Base-by-base conservation (phyloP, 352 stramenopile species). In the Blastocystis sp. region DNA sequence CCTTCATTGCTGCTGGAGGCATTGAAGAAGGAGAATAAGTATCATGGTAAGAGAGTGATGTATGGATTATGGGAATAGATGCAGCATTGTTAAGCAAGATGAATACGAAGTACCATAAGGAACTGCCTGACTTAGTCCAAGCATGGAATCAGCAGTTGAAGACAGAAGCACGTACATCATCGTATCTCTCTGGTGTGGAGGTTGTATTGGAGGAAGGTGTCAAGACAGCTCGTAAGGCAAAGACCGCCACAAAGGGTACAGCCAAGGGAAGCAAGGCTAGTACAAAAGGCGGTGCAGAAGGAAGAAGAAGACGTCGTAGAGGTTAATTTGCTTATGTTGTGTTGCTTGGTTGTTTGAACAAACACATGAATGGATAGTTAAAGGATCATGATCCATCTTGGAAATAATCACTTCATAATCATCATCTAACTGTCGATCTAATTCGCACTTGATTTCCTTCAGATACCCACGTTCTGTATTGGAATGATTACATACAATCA, bases 391-490 rank as follows among this genome's bases (percentile, higher is more conserved):
- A 64, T 90, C 89, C n/a, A 87, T n/a, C 0, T 48, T 6, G 2
- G 79, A 88, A 11, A 90, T 53, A 1, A 48, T n/a, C 1, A 90
- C 35, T 30, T 42, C 79, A 22, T 35, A 58, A 1, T 73, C 66
- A 6, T 59, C 56, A 1, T 73, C 56, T 62, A 76, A 54, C 11
- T 59, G 51, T 22, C 33, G 64, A 48, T 91, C 44, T n/a, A 91
- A 30, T 6, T 59, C 69, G 1, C 6, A 0, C 6, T 56, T 57
- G 17, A 91, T 53, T 35, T 44, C 54, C 35, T 54, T 79, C 42
- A 91, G 57, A 48, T 80, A 91, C n/a, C 69, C 90, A 4, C 90
- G 51, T 70, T 91, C 90, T n/a, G 56, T 90, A 76, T 91, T 91
- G 30, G 90, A 91, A 66, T 91, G 90, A 73, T 91, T 80, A n/a